Evolutionary conservation across 2,329 filamentous ascomycete genomes (phyloP), one percentile per base, ranked within the genome.

Genomic region (Colletotrichum sp.): DNA sequence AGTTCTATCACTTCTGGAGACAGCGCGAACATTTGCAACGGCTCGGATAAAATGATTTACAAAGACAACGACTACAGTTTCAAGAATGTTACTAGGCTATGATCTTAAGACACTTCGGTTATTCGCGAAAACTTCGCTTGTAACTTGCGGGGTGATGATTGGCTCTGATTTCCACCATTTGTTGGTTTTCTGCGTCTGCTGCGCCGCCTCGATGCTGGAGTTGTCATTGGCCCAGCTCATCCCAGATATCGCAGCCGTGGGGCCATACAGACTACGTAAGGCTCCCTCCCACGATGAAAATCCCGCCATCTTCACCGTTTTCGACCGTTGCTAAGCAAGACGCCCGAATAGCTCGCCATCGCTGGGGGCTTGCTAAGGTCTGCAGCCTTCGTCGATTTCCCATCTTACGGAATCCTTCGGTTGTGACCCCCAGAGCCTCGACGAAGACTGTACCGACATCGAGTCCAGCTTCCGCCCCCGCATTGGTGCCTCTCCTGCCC

Each of bases 241-340:
- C 16, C 16, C 36, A 44, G 36, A 44, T 44, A 1, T 3, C 1
- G 36, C 36, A 1, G 36, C 0, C 36, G 0, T 44, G 36, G 16
- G 8, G 36, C 3, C 36, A 44, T 44, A 16, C 36, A 16, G 36
- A 44, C 36, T 3, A 44, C 16, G 16, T 5, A 44, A 44, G 36
- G 36, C 36, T 44, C 36, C 36, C 36, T 1, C 0, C 8, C 36
- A n/a, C 2, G 36, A 44, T n/a, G 8, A 19, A 44, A n/a, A 19
- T n/a, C 36, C 36, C 16, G 8, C 16, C 36, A 19, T 11, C 36
- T 44, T n/a, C 36, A 19, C 36, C 16, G 16, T 9, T 44, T 3
- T 19, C 16, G 36, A n/a, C 16, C 5, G 36, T 44, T 44, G 36
- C 36, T 44, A 44, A 1, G 36, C 4, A n/a, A 44, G 2, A 19